phyloP scores from a whole-genome alignment of 1,284 basidiomycete genomes.

The Cryptococcus hybrid region DNA sequence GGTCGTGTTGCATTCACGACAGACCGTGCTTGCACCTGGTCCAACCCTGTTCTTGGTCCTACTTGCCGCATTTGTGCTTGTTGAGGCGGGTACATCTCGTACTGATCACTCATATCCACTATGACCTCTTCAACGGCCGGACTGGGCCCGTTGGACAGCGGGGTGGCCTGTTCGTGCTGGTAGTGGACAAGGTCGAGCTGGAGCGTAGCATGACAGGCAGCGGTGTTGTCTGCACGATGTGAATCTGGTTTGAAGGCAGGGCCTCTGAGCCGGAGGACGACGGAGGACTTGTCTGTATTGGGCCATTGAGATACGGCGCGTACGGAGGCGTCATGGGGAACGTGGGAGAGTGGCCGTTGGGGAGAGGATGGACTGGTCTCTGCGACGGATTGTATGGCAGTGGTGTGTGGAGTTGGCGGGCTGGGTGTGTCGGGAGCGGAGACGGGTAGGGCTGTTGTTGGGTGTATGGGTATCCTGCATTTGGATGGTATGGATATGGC shows the following conservation, averaged over 20 bases:
- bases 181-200: constrained; percentile 8
- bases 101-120: constrained; percentile 4
- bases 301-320: neutral
- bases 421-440: neutral
- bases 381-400: neutral
- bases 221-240: constrained; percentile 11
- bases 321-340: neutral
- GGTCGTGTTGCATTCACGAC: no score
- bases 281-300: neutral
- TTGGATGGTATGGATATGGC: neutral
- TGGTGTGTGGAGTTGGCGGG: neutral
- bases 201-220: constrained; percentile 4
- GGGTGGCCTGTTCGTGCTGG: constrained; percentile 4
- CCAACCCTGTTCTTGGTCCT: no score
- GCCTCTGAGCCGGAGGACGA: neutral
- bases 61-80: neutral
- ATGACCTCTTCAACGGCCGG: constrained; percentile 6
- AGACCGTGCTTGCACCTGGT: no score
- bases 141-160: constrained; percentile 11
- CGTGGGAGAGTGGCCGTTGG: neutral
- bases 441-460: neutral
- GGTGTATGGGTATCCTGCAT: no score
- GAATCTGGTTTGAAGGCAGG: constrained; percentile 11
- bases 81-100: neutral
- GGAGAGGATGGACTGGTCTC: neutral